A percentile compares a stretch with the other conserved stretches of the same genome.
phyloP scores from a whole-genome alignment of 2,329 filamentous ascomycete genomes.

The Aspergillus ochraceoroseus region DNA sequence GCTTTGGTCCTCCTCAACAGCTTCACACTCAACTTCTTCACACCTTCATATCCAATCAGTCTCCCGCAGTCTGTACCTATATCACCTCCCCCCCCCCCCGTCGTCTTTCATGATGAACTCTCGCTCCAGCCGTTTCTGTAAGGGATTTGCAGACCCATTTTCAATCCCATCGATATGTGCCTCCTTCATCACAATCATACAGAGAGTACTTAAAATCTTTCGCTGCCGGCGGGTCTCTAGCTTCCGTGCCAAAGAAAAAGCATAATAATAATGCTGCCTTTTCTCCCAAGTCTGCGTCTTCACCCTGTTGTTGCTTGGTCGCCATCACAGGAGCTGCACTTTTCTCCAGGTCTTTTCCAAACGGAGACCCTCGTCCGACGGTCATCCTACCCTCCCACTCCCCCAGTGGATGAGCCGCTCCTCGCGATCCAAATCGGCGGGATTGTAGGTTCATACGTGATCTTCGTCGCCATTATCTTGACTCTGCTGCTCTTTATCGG shows the following conservation, averaged over 20 bases:
- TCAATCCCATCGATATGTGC: conserved; percentile 21
- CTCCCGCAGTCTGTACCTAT: conserved; percentile 3
- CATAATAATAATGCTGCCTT: conserved; percentile 15
- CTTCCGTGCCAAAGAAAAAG: conserved; percentile 1
- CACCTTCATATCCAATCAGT: conserved; percentile 14
- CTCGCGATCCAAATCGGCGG: conserved; percentile 79
- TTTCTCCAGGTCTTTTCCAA: conserved; percentile 11
- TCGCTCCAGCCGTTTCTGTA: conserved; percentile 11
- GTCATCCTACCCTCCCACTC: too few species aligned
- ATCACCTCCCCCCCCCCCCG: conserved; percentile 7
- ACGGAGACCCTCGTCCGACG: conserved; percentile 15
- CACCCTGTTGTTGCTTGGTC: conserved; percentile 17
- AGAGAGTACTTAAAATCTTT: conserved; percentile 25
- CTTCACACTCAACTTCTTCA: conserved; percentile 8
- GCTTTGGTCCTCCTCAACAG: background rate
- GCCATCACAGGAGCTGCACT: conserved; percentile 11
- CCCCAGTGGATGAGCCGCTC: conserved; percentile 55
- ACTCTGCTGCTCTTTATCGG: conserved; percentile 59
- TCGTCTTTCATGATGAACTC: conserved; percentile 5
- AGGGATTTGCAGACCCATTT: conserved; percentile 28
- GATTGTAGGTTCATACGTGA: conserved; percentile 76
- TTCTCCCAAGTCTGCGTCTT: conserved; percentile 11
- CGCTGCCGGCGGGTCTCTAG: conserved; percentile 11
- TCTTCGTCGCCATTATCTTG: conserved; percentile 70
- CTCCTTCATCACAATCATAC: conserved; percentile 14